phyloP scores from a whole-genome alignment of 2,329 filamentous ascomycete species.

The Penicillium aurantiogriseum region DNA sequence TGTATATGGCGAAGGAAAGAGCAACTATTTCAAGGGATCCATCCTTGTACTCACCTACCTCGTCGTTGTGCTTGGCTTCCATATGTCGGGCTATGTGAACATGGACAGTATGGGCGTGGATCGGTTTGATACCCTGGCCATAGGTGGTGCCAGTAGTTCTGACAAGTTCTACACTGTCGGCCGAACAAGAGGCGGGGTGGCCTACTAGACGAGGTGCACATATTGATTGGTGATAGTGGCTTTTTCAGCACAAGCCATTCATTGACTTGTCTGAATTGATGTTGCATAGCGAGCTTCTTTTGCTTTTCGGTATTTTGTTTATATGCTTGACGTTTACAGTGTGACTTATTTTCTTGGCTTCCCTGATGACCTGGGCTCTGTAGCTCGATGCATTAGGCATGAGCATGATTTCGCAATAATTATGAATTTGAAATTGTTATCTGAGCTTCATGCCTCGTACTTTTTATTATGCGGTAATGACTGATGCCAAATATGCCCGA shows the following conservation, averaged over 20 bases:
- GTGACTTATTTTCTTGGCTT: neutral
- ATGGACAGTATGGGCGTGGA: slow-evolving; percentile 50
- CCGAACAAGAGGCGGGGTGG: slow-evolving; percentile 35
- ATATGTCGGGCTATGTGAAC: slow-evolving; percentile 68
- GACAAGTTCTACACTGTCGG: slow-evolving; percentile 47
- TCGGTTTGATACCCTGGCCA: slow-evolving; percentile 48
- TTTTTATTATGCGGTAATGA: slow-evolving; percentile 4
- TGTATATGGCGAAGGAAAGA: slow-evolving; percentile 98
- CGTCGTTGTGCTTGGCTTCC: slow-evolving; percentile 89
- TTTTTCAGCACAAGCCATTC: neutral
- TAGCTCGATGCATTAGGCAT: neutral
- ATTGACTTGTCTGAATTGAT: neutral
- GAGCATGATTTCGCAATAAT: neutral
- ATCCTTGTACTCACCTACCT: slow-evolving; percentile 91
- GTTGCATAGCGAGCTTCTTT: slow-evolving; percentile 8
- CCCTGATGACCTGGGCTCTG: neutral
- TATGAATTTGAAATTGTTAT: neutral
- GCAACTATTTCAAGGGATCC: slow-evolving; percentile 99
- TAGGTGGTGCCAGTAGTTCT: slow-evolving; percentile 31
- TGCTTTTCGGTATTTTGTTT: neutral
- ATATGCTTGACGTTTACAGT: neutral
- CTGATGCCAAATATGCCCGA: neutral
- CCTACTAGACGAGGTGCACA: slow-evolving; percentile 28
- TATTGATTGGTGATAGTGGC: neutral
- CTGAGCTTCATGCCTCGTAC: neutral